phyloP scores from a whole-genome alignment of 2,329 filamentous ascomycete species.

The Colletotrichum caudatum region DNA sequence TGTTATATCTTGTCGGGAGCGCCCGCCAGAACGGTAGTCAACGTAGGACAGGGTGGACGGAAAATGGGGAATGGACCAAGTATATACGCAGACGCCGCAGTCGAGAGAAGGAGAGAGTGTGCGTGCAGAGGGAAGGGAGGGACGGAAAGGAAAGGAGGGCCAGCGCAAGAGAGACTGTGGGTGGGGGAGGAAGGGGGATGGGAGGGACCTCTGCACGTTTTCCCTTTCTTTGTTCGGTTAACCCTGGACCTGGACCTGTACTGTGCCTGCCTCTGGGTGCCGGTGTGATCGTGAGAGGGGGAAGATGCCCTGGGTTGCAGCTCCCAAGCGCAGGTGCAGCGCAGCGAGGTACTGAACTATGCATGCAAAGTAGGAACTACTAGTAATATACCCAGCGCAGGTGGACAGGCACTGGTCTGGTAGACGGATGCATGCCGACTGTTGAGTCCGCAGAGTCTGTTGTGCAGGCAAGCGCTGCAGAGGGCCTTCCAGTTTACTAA shows the following conservation, averaged over 20 bases:
- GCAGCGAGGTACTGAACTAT: constrained; percentile 3
- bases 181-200: constrained; percentile 5
- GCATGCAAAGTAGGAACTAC: constrained; percentile 26
- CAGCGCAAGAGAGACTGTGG: constrained; percentile 14
- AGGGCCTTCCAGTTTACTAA: neutral
- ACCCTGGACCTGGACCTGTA: constrained; percentile 5
- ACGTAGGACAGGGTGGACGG: constrained; percentile 15
- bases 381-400: constrained; percentile 23
- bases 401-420: constrained; percentile 5
- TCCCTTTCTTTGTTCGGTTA: constrained; percentile 39
- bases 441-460: neutral
- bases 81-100: constrained; percentile 29
- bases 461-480: neutral
- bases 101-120: neutral
- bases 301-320: constrained; percentile 12
- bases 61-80: constrained; percentile 37
- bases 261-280: neutral
- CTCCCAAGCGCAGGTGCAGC: constrained; percentile 7
- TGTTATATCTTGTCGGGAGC: constrained; percentile 39
- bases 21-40: constrained; percentile 39
- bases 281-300: neutral
- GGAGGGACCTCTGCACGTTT: constrained; percentile 31
- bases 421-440: neutral
- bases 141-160: constrained; percentile 9
- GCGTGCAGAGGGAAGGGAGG: constrained; percentile 6